Conservation (phyloP, 164 flowering plant genomes). For the Vitis riparia region DNA sequence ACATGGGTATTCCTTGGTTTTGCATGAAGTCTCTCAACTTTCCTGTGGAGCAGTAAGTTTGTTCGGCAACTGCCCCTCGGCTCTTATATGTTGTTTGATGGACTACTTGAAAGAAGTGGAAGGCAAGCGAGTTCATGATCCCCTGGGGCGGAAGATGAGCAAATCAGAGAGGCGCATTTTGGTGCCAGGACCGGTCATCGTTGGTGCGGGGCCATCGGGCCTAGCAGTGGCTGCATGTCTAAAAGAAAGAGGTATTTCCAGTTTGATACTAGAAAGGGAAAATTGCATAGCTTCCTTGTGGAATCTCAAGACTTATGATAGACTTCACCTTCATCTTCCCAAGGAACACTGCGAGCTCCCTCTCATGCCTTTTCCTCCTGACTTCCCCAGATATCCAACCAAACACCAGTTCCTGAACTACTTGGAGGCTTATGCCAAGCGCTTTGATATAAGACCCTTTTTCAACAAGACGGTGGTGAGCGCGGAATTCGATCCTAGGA, state of each 20-base stretch:
- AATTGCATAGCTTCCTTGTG: conserved; percentile 80
- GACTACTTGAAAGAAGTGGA: conserved; percentile 30
- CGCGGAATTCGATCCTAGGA: conserved; percentile 50
- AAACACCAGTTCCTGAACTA: conserved; percentile 68
- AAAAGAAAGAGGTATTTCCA: conserved; percentile 42
- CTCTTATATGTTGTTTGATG: conserved; percentile 9
- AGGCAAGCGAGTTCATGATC: conserved; percentile 49
- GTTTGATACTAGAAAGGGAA: conserved; percentile 61
- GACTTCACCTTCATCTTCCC: conserved; percentile 78
- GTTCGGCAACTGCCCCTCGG: too few relatives aligned
- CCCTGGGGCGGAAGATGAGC: neutral
- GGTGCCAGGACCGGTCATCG: conserved; percentile 60
- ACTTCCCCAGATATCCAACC: conserved; percentile 69
- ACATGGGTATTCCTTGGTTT: too few relatives aligned
- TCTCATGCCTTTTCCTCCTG: conserved; percentile 57
- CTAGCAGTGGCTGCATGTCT: conserved; percentile 78
- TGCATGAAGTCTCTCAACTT: too few relatives aligned
- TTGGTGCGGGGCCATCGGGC: conserved; percentile 90
- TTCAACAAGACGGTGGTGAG: conserved; percentile 50
- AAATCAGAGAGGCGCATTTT: conserved; percentile 16
- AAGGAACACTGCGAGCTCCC: conserved; percentile 82
- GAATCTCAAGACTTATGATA: conserved; percentile 70
- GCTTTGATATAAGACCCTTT: conserved; percentile 43
- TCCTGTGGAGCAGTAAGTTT: too few relatives aligned
- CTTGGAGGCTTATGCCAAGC: conserved; percentile 42